Evolutionary conservation across 305 asterid species (phyloP).

Genomic region (Salvia sclarea): DNA sequence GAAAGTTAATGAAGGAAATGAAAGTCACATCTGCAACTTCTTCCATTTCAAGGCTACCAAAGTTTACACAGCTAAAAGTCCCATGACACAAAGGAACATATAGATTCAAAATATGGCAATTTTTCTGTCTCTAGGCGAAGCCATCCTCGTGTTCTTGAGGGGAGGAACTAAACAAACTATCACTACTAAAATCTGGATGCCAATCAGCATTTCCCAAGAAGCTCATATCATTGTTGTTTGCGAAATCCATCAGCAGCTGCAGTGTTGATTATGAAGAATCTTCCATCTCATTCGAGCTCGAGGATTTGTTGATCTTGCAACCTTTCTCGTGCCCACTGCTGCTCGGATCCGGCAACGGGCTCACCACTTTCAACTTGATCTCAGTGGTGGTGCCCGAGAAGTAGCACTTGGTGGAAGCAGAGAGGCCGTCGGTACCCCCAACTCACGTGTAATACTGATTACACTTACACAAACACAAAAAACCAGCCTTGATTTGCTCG

Average conservation of each 20-base stretch:
- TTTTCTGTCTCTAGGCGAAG: conserved; percentile 4
- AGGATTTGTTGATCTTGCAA: conserved; percentile 36
- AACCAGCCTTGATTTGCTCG: too few species aligned
- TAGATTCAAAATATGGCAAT: conserved; percentile 7
- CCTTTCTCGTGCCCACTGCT: not conserved
- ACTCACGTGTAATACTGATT: too few species aligned
- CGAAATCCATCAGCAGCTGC: conserved; percentile 80
- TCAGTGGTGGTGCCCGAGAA: conserved; percentile 51
- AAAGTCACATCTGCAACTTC: not conserved
- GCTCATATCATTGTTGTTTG: conserved; percentile 79
- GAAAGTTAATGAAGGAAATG: not conserved
- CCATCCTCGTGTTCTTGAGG: conserved; percentile 19
- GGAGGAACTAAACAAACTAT: conserved; percentile 31
- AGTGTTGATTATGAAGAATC: conserved; percentile 82
- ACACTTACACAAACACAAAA: too few species aligned
- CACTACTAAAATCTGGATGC: conserved; percentile 36
- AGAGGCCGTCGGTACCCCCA: too few species aligned
- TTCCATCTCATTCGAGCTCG: conserved; percentile 55
- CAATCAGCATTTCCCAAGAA: conserved; percentile 61
- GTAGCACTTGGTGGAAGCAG: conserved; percentile 48
- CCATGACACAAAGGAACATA: conserved; percentile 13
- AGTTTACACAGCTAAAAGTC: not conserved
- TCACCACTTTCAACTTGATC: conserved; percentile 29
- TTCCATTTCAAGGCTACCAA: not conserved
- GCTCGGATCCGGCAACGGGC: conserved; percentile 23